Evolutionary conservation across 2,329 filamentous ascomycete genomes (phyloP).

Genomic region (Zarea fungicola): DNA sequence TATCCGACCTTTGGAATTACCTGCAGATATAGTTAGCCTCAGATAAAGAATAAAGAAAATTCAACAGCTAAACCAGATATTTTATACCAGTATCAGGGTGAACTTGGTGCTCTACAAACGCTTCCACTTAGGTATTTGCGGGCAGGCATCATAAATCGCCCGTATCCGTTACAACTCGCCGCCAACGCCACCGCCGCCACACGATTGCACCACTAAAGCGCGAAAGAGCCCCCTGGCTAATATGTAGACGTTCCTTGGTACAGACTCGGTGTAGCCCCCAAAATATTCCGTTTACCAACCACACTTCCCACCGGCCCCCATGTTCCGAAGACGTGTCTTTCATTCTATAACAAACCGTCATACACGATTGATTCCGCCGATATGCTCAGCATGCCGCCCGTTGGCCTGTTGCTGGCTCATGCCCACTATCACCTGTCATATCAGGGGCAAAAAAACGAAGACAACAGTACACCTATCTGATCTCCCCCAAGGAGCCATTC

Average conservation of each 20-base stretch:
- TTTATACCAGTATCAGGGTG: too few species aligned
- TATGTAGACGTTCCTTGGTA: background rate
- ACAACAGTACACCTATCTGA: conserved; percentile 51
- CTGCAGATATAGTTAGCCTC: too few species aligned
- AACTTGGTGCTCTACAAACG: too few species aligned
- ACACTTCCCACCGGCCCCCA: background rate
- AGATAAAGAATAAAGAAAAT: too few species aligned
- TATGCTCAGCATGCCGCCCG: background rate
- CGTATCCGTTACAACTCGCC: too few species aligned
- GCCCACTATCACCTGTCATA: background rate
- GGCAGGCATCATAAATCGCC: too few species aligned
- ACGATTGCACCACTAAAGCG: too few species aligned
- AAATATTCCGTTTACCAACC: background rate
- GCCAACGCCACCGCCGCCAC: too few species aligned
- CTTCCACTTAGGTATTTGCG: too few species aligned
- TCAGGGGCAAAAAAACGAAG: conserved; percentile 49
- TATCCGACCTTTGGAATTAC: too few species aligned
- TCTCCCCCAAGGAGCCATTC: conserved; percentile 48
- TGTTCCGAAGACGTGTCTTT: conserved; percentile 2
- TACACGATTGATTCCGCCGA: background rate
- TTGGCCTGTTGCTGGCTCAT: background rate
- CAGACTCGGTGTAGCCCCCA: background rate
- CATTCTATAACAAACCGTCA: background rate
- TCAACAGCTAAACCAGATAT: too few species aligned
- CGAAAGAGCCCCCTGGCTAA: too few species aligned